Evolutionary conservation across 768 basidiomycete species (phyloP).

Genomic region (Naganishia friedmannii): DNA sequence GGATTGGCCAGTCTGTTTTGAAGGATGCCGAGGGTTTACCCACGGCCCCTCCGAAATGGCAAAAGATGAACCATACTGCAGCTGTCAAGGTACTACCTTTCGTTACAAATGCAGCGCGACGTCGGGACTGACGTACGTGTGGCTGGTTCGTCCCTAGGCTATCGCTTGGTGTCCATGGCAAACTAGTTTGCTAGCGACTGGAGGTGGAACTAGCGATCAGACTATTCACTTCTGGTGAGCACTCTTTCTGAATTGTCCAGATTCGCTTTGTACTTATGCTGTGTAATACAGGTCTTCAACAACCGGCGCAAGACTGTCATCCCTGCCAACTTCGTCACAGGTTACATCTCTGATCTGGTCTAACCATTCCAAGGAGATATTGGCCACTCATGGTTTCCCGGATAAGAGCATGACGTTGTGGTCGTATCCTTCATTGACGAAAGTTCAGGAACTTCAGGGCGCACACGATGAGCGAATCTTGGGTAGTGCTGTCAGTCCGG

Average conservation of each 20-base stretch:
- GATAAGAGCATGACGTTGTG: slow-evolving; percentile 54
- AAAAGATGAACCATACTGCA: slow-evolving; percentile 84
- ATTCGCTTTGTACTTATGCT: not conserved
- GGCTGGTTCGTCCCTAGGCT: slow-evolving; percentile 60
- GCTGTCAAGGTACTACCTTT: slow-evolving; percentile 59
- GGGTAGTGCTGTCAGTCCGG: slow-evolving; percentile 78
- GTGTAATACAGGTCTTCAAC: slow-evolving; percentile 39
- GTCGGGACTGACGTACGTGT: not conserved
- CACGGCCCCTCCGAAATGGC: slow-evolving; percentile 67
- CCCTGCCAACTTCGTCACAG: slow-evolving; percentile 80
- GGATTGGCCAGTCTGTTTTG: slow-evolving; percentile 48
- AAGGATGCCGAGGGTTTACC: slow-evolving; percentile 42
- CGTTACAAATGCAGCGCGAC: not conserved
- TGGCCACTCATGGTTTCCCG: slow-evolving; percentile 92
- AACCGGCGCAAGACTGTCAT: slow-evolving; percentile 85
- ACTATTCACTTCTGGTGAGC: slow-evolving; percentile 50
- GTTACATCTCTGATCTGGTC: slow-evolving; percentile 88
- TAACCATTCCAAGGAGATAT: slow-evolving; percentile 78
- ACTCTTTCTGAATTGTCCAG: not conserved
- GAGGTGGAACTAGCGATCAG: slow-evolving; percentile 91
- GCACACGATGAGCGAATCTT: slow-evolving; percentile 90
- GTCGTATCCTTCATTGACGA: slow-evolving; percentile 74
- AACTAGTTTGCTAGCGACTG: slow-evolving; percentile 80
- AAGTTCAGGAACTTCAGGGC: slow-evolving; percentile 79
- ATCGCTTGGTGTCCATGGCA: slow-evolving; percentile 99